phyloP scores from a whole-genome alignment of 257 asterid genomes.

The Solanum pinnatisectum region DNA sequence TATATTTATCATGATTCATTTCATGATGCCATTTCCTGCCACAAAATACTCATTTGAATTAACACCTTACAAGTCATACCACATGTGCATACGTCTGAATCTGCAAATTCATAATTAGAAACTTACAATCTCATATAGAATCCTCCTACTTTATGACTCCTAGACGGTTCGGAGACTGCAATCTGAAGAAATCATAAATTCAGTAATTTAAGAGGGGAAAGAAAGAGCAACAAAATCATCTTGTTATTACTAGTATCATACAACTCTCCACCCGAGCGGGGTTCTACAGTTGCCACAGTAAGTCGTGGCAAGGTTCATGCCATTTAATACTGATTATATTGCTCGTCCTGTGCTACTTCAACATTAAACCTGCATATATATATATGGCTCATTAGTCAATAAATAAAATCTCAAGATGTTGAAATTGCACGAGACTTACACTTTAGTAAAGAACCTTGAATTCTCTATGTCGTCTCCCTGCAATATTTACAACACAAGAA shows the following conservation, averaged over 20 bases:
- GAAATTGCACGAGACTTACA: neutral
- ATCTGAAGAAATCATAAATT: neutral
- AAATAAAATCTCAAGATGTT: neutral
- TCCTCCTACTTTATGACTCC: neutral
- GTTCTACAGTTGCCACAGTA: neutral
- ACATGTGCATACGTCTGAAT: neutral
- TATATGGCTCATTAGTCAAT: neutral
- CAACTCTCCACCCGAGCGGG: neutral
- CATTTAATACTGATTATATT: neutral
- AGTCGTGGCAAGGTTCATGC: neutral
- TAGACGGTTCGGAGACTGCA: neutral
- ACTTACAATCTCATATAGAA: neutral
- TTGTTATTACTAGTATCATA: neutral
- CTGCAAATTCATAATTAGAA: neutral
- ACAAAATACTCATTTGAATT: neutral
- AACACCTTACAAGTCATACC: neutral
- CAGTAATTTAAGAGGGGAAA: neutral
- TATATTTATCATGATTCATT: no score
- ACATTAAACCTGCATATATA: neutral
- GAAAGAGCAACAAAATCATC: neutral
- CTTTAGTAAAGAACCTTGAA: neutral
- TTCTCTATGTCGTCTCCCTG: neutral
- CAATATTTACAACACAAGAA: neutral
- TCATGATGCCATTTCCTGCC: neutral
- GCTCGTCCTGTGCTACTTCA: neutral